Evolutionary conservation across 108 stramenopile species (phyloP), one percentile per base, ranked within the genome.

Genomic region (Nannochloropsis oceanica): DNA sequence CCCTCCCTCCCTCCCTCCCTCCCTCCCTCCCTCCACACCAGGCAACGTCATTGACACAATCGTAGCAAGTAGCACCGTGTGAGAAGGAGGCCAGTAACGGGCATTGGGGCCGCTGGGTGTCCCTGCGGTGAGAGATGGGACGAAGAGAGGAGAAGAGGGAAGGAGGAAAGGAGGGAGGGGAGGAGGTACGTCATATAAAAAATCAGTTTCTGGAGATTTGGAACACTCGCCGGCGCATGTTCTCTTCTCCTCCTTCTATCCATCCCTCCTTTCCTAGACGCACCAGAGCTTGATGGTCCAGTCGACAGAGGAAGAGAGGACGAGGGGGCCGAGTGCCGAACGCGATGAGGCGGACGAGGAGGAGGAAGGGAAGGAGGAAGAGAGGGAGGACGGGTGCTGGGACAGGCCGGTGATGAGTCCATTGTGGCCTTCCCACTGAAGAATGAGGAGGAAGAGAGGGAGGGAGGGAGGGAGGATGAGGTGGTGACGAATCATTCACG

Each of bases 231-330:
- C 34, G 34, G 34, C 1, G 34, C 5, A 34, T 34, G 1, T 34
- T 34, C 34, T 34, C 34, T 34, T 34, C 34, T 73, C 59, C 22
- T 73, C 59, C n/a, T 9, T 73, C 59, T 10, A 7, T 9, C 59
- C 59, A 7, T 73, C n/a, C 59, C 59, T 73, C 59, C 59, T 73
- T 73, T n/a, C 27, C 85, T 25, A 8, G 27, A 43, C n/a, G 79
- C 59, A 85, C 89, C 89, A 89, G 11, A 89, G 80, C 80, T 87
- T 87, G 50, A 89, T 86, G 8, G 86, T 89, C 86, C 89, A 89
- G 25, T 89, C 89, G 24, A 89, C 27, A 8, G 89, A 89, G 11
- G 83, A 86, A 14, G 86, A 84, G 20, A 89, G 44, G 43, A 89
- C 22, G n/a, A 73, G 59, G 9, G 59, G 2, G 59, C 8, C 44